Evolutionary conservation across 768 basidiomycete species (phyloP).

Genomic region (Agrocybe praecox): DNA sequence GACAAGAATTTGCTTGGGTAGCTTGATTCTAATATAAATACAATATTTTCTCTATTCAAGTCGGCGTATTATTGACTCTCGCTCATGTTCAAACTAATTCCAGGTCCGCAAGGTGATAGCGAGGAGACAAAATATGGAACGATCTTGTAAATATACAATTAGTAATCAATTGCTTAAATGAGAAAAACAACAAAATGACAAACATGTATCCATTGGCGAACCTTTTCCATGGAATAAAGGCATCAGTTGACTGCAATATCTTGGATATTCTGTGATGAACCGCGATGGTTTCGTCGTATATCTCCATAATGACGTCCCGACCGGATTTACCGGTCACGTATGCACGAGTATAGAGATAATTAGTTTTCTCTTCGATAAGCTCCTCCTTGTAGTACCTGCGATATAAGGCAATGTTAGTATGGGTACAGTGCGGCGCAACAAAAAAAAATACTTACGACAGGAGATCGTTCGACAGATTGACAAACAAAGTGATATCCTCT

Average conservation of each 20-base stretch:
- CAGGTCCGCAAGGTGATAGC: too few relatives aligned
- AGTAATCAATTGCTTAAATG: too few relatives aligned
- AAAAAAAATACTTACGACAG: conserved; percentile 1
- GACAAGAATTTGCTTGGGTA: too few relatives aligned
- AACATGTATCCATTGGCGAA: conserved; percentile 6
- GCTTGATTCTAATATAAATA: too few relatives aligned
- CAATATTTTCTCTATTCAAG: too few relatives aligned
- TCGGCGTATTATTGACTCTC: too few relatives aligned
- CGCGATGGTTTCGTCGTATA: conserved; percentile 1
- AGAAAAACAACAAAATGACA: background rate
- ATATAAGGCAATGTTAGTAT: background rate
- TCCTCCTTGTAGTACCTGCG: conserved; percentile 9
- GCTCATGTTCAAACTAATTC: too few relatives aligned
- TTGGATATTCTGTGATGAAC: conserved; percentile 4
- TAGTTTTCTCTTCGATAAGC: conserved; percentile 4
- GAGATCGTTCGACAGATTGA: conserved; percentile 5
- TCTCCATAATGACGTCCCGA: conserved; percentile 1
- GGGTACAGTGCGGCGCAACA: too few relatives aligned
- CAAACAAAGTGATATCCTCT: conserved; percentile 5
- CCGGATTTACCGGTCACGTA: background rate
- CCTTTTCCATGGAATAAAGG: conserved; percentile 1
- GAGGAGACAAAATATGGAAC: too few relatives aligned
- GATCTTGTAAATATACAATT: too few relatives aligned
- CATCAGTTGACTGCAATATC: background rate
- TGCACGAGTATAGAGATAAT: conserved; percentile 5